Evolutionary conservation across 257 asterid species (phyloP).

Genomic region (Craterostigma plantagineum): DNA sequence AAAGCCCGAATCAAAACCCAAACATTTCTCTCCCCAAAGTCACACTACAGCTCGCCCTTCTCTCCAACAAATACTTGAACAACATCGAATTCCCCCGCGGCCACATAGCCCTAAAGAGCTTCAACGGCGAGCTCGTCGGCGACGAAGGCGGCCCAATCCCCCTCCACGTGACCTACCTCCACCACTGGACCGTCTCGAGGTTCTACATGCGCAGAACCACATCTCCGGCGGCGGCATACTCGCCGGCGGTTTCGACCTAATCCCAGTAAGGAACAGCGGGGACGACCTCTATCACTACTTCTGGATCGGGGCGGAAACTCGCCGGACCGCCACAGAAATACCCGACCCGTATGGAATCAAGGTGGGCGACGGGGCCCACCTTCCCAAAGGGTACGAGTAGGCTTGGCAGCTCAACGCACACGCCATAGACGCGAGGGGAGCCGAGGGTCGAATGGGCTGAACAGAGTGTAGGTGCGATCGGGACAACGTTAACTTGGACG

Average conservation of each 20-base stretch:
- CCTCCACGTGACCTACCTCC: constrained; percentile 38
- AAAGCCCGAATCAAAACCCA: constrained; percentile 20
- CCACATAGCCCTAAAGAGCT: constrained; percentile 33
- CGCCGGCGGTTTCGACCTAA: constrained; percentile 14
- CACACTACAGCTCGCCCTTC: constrained; percentile 30
- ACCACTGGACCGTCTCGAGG: constrained; percentile 36
- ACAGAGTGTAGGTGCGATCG: constrained; percentile 39
- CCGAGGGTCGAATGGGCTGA: constrained; percentile 1
- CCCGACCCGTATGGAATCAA: constrained; percentile 15
- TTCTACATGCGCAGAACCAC: constrained; percentile 21
- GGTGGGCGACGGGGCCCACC: not conserved
- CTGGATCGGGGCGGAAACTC: constrained; percentile 85
- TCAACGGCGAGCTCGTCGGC: constrained; percentile 33
- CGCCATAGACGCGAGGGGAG: constrained; percentile 1
- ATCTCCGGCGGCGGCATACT: not conserved
- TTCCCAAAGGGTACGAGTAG: not conserved
- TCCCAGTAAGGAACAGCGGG: constrained; percentile 29
- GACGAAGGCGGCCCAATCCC: constrained; percentile 28
- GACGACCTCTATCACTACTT: constrained; percentile 39
- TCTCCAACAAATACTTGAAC: constrained; percentile 20
- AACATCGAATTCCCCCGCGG: constrained; percentile 36
- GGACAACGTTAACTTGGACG: constrained; percentile 37
- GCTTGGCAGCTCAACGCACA: not conserved
- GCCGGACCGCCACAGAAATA: constrained; percentile 32
- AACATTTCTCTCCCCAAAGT: constrained; percentile 28